Evolutionary conservation across 495 filamentous ascomycete genomes (phyloP).

Genomic region (Xylaria telfairii): DNA sequence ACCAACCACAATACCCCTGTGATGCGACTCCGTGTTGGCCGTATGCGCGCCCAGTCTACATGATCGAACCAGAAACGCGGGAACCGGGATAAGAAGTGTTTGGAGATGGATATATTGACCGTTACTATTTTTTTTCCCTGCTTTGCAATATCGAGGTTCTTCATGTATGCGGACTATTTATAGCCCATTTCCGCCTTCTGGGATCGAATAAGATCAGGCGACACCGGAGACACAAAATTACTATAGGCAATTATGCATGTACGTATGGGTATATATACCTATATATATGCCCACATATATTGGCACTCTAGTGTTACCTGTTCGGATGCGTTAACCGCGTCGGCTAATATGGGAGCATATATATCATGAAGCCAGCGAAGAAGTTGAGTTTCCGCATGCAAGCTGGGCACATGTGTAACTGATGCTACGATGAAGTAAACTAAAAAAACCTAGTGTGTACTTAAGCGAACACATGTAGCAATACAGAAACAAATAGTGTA

Average conservation of each 20-base stretch:
- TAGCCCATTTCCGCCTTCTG: slow-evolving; percentile 3
- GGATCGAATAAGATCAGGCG: slow-evolving; percentile 21
- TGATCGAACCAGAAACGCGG: slow-evolving; percentile 19
- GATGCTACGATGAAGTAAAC: background rate
- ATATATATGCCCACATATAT: slow-evolving; percentile 14
- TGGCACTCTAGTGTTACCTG: slow-evolving; percentile 9
- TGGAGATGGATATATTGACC: slow-evolving; percentile 9
- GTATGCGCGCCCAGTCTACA: slow-evolving; percentile 11
- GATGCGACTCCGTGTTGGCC: slow-evolving; percentile 18
- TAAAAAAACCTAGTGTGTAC: background rate
- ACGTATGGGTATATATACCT: slow-evolving; percentile 5
- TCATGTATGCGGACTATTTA: slow-evolving; percentile 15
- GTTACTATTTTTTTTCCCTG: slow-evolving; percentile 3
- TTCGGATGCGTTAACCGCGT: slow-evolving; percentile 25
- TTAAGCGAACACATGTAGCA: background rate
- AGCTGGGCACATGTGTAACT: background rate
- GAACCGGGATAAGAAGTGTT: background rate
- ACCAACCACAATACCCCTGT: background rate
- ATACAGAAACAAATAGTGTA: background rate
- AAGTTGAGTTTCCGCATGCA: slow-evolving; percentile 10
- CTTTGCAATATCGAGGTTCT: slow-evolving; percentile 13
- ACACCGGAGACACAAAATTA: slow-evolving; percentile 5
- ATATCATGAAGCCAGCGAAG: background rate
- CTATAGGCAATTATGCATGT: slow-evolving; percentile 22
- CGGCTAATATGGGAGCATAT: slow-evolving; percentile 25